These are phyloP conservation scores for Cladophialophora bantiana DNA, from an alignment of 2,329 filamentous ascomycete species.

Conservation along the genomic window DNA sequence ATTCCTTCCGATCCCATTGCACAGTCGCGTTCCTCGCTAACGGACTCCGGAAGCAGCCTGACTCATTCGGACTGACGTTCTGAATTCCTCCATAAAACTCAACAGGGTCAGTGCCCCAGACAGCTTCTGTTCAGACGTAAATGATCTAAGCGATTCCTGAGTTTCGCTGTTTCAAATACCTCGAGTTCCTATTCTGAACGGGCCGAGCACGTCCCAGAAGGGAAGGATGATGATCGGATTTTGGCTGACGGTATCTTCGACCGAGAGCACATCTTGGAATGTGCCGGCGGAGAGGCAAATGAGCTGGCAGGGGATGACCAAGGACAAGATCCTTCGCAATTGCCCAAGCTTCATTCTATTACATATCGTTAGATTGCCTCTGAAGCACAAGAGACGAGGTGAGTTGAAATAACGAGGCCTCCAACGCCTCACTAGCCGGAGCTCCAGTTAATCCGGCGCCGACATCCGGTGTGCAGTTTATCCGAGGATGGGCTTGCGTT, in stretches of 20 bases:
- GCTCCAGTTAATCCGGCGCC: constrained; percentile 18
- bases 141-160: background rate
- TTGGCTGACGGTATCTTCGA: background rate
- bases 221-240: constrained; percentile 40
- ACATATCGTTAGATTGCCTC: constrained; percentile 16
- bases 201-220: constrained; percentile 62
- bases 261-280: constrained; percentile 20
- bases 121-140: constrained; percentile 54
- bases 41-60: constrained; percentile 57
- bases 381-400: background rate
- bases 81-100: constrained; percentile 62
- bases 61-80: constrained; percentile 52
- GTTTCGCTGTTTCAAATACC: constrained; percentile 47
- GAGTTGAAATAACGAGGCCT: background rate
- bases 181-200: constrained; percentile 66
- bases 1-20: constrained; percentile 55
- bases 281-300: background rate
- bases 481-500: constrained; percentile 25
- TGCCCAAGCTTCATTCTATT: constrained; percentile 20
- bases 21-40: constrained; percentile 59
- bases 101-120: constrained; percentile 66
- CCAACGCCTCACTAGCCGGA: background rate
- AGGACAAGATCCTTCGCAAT: background rate
- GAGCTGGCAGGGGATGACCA: constrained; percentile 2
- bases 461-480: background rate